Evolutionary conservation across 305 asterid species (phyloP).

Genomic region (Coffea humblotiana): DNA sequence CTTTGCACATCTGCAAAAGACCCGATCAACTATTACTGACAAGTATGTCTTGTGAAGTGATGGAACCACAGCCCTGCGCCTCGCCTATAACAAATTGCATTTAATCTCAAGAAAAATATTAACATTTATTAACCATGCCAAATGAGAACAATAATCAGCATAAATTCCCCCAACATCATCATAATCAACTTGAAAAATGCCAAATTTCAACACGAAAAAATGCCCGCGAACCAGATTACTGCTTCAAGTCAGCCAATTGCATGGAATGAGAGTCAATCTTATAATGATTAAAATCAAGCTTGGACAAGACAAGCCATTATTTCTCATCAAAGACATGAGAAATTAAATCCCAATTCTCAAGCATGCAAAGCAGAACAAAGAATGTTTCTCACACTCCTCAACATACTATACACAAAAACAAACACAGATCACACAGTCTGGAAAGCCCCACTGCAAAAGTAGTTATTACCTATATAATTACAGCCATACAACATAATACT

Average conservation of each 20-base stretch:
- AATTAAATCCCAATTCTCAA: background rate
- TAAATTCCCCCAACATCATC: background rate
- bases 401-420: too few relatives aligned
- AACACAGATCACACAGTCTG: background rate
- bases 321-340: background rate
- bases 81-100: slow-evolving; percentile 56
- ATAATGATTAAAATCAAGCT: background rate
- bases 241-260: background rate
- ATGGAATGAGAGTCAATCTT: background rate
- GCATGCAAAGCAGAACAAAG: background rate
- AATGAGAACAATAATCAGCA: background rate
- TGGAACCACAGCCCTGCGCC: slow-evolving; percentile 98
- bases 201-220: background rate
- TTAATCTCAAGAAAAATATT: slow-evolving; percentile 31
- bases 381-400: background rate
- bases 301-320: background rate
- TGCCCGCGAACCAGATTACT: background rate
- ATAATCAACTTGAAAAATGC: background rate
- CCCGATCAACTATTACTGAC: slow-evolving; percentile 92
- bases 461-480: background rate
- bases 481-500: background rate
- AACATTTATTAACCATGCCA: slow-evolving; percentile 4
- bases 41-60: slow-evolving; percentile 98
- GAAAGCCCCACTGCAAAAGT: background rate
- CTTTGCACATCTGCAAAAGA: slow-evolving; percentile 92